A percentile compares a stretch with the other conserved stretches of the same genome.
These are phyloP conservation scores for Nitzschia sp. DNA, from an alignment of 108 stramenopile genomes.

Conservation along the genomic window DNA sequence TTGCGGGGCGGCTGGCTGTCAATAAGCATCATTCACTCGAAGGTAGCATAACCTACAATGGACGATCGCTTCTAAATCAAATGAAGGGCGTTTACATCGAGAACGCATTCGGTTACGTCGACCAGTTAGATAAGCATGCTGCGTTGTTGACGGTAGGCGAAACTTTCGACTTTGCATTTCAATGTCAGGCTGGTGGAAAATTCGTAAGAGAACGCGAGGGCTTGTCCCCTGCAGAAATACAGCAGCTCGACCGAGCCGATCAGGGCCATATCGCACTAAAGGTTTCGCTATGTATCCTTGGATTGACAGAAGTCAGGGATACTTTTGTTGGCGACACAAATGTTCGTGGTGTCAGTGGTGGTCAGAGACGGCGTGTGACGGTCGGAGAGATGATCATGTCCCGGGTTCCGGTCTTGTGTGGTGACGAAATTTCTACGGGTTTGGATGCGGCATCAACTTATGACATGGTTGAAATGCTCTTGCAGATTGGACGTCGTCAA, in stretches of 20 bases:
- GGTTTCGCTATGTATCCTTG: conserved; percentile 17
- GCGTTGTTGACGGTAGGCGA: conserved; percentile 66
- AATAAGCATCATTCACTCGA: conserved; percentile 56
- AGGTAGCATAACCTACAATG: conserved; percentile 30
- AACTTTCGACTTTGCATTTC: conserved; percentile 66
- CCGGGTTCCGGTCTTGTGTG: conserved; percentile 65
- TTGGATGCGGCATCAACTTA: conserved; percentile 74
- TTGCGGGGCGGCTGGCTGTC: conserved; percentile 51
- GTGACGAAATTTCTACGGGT: conserved; percentile 85
- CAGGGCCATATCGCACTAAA: conserved; percentile 2
- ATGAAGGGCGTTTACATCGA: conserved; percentile 26
- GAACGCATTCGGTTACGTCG: conserved; percentile 51
- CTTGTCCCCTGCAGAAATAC: not conserved
- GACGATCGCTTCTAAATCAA: conserved; percentile 9
- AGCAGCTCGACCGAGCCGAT: conserved; percentile 3
- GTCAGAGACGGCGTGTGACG: conserved; percentile 68
- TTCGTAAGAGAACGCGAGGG: conserved; percentile 9
- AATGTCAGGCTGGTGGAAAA: conserved; percentile 45
- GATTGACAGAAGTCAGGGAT: conserved; percentile 56
- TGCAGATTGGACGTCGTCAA: conserved; percentile 34
- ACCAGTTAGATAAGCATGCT: conserved; percentile 66
- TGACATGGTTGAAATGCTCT: conserved; percentile 42
- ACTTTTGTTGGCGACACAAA: conserved; percentile 80
- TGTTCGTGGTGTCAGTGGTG: conserved; percentile 68
- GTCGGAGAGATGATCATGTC: conserved; percentile 83